Percentiles rank a stretch among this genome's conserved stretches.
phyloP scores from a whole-genome alignment of 495 filamentous ascomycete genomes.

The Penicillium steckii region DNA sequence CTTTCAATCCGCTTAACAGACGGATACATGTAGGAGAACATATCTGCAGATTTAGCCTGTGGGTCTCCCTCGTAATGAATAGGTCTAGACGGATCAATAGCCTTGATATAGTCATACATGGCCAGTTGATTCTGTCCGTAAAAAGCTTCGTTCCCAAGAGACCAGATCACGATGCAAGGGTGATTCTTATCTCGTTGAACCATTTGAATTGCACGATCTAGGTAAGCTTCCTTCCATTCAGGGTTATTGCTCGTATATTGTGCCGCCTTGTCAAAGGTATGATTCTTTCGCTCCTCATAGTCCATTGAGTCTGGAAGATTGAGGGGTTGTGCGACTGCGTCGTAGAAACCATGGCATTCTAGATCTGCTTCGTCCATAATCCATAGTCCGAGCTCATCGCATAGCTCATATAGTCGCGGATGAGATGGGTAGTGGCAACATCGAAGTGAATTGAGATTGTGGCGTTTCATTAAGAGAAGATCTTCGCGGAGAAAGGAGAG shows the following conservation, averaged over 20 bases:
- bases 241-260: conserved; percentile 62
- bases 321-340: conserved; percentile 42
- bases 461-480: conserved; percentile 63
- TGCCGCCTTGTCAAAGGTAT: conserved; percentile 44
- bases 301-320: conserved; percentile 37
- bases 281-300: not conserved
- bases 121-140: conserved; percentile 62
- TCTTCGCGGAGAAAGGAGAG: conserved; percentile 55
- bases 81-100: conserved; percentile 52
- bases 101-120: conserved; percentile 62
- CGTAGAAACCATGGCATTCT: conserved; percentile 67
- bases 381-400: conserved; percentile 67
- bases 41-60: conserved; percentile 57
- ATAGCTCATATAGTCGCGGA: conserved; percentile 56
- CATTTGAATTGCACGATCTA: conserved; percentile 63
- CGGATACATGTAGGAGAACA: conserved; percentile 68
- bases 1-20: conserved; percentile 46
- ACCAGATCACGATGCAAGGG: conserved; percentile 67
- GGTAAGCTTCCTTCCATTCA: conserved; percentile 60
- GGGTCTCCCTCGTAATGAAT: conserved; percentile 68
- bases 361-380: conserved; percentile 72
- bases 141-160: conserved; percentile 67
- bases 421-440: conserved; percentile 63
- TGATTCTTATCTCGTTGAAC: conserved; percentile 67
- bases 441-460: conserved; percentile 65